Evolutionary conservation across 306 rosid genomes (phyloP), one percentile per base, ranked within the genome.

Genomic region (Cicer cuneatum): DNA sequence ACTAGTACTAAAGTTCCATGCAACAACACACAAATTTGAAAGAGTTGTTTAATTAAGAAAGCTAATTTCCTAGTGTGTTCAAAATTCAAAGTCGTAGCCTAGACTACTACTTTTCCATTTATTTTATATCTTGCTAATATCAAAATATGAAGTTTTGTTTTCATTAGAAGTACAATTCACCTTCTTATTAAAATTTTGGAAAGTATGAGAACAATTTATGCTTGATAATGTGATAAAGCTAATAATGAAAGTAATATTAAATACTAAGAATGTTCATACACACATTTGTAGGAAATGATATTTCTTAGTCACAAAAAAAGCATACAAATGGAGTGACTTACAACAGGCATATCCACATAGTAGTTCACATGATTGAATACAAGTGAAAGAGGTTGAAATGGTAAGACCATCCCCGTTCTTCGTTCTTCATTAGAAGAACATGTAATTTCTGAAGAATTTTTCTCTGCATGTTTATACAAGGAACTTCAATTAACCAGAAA

Each of bases 281-380:
- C 49, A 45, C n/a, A 45, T 4, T 45, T 11, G 14, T 11, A 45
- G 49, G 14, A 45, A 45, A 10, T 45, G 2, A n/a, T 48, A 48
- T 48, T 48, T 13, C 54, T 7, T 48, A 48, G 54, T 48, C n/a
- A 48, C 19, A 18, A 48, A 48, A 47, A 46, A 48, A n/a, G 19
- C 19, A n/a, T 3, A 48, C 16, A 8, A 51, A 56, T 38, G 65
- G 14, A 57, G 66, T 64, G 21, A 83, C 92, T 84, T 82, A 92
- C 96, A 1, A 76, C n/a, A 41, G 96, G 97, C 96, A 86, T 88
- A 51, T 88, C 91, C 15, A 92, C 97, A n/a, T 73, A 86, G 86
- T 92, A 92, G 77, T 71, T 82, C 47, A 89, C 76, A 54, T 92
- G 93, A 82, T 78, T 85, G 81, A 92, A 92, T 43, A 88, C 83